A percentile compares a stretch with the other conserved stretches of the same genome.
Evolutionary conservation across 139 green algal species (phyloP).

Genomic region (Volvox reticuliferus): DNA sequence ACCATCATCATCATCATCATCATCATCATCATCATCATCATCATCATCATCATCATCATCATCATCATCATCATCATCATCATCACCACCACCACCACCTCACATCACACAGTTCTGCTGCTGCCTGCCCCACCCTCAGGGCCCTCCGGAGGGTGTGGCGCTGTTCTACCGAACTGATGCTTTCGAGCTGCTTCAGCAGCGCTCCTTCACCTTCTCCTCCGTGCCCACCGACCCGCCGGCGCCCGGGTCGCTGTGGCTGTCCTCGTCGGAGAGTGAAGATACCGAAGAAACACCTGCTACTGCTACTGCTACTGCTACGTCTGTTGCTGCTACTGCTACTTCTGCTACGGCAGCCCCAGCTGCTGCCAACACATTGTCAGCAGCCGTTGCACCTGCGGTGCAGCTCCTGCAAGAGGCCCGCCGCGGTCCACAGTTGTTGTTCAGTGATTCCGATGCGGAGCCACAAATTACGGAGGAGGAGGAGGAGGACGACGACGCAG

Average conservation of each 20-base stretch:
- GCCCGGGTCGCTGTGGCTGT: not conserved
- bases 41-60: too few species aligned
- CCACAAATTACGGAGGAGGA: not conserved
- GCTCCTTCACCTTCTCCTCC: slow-evolving; percentile 1
- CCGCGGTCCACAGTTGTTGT: too few species aligned
- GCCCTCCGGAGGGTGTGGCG: slow-evolving; percentile 58
- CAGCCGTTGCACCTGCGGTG: too few species aligned
- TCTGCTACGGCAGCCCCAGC: not conserved
- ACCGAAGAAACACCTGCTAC: not conserved
- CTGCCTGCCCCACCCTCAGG: not conserved
- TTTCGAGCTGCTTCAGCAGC: slow-evolving; percentile 19
- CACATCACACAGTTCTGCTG: too few species aligned
- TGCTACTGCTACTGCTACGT: not conserved
- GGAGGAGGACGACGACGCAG: not conserved
- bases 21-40: too few species aligned
- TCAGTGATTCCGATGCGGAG: not conserved
- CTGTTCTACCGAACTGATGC: slow-evolving; percentile 55
- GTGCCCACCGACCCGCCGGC: not conserved
- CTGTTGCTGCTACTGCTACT: not conserved
- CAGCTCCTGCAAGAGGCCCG: too few species aligned
- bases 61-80: too few species aligned
- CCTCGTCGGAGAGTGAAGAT: not conserved
- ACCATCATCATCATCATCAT: too few species aligned
- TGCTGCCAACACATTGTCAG: not conserved
- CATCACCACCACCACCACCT: too few species aligned